Evolutionary conservation across 352 stramenopile species (phyloP).

Genomic region (Globisporangium echinulatum): DNA sequence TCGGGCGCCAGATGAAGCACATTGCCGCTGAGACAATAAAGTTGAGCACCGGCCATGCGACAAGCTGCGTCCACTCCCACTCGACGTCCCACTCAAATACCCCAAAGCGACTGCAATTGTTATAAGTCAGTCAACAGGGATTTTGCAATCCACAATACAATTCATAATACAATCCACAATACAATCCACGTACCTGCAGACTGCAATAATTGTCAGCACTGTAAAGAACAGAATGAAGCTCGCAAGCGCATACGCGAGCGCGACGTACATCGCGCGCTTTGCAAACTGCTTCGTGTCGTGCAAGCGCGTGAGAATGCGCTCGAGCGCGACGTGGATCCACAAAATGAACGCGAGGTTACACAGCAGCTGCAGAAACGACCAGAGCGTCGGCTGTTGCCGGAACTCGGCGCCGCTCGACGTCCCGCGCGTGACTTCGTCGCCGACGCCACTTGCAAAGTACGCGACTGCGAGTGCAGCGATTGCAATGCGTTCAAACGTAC

Average conservation of each 20-base stretch:
- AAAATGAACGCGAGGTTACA: conserved; percentile 88
- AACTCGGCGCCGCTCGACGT: conserved; percentile 77
- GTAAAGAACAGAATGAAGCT: conserved; percentile 89
- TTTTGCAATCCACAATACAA: not conserved
- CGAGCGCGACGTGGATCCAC: conserved; percentile 87
- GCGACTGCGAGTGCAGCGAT: conserved; percentile 59
- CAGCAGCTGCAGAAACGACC: conserved; percentile 80
- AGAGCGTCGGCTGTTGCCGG: conserved; percentile 69
- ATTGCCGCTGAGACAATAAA: conserved; percentile 87
- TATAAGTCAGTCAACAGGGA: too few relatives aligned
- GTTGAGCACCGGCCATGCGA: conserved; percentile 88
- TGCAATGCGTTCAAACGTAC: conserved; percentile 37
- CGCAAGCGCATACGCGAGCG: conserved; percentile 67
- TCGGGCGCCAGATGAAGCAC: conserved; percentile 88
- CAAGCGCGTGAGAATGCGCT: conserved; percentile 77
- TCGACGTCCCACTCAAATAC: conserved; percentile 89
- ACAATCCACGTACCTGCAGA: conserved; percentile 30
- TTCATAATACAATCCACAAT: not conserved
- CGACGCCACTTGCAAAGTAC: conserved; percentile 74
- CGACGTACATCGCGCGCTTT: conserved; percentile 87
- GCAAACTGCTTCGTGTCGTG: conserved; percentile 85
- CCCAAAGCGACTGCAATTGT: conserved; percentile 43
- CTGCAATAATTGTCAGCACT: conserved; percentile 72
- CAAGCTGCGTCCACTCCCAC: conserved; percentile 90
- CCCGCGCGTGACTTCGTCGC: conserved; percentile 70